A percentile compares a stretch with the other conserved stretches of the same genome.
Evolutionary conservation across 2,329 filamentous ascomycete species (phyloP).

Genomic region (Diaporthe citrichinensis): DNA sequence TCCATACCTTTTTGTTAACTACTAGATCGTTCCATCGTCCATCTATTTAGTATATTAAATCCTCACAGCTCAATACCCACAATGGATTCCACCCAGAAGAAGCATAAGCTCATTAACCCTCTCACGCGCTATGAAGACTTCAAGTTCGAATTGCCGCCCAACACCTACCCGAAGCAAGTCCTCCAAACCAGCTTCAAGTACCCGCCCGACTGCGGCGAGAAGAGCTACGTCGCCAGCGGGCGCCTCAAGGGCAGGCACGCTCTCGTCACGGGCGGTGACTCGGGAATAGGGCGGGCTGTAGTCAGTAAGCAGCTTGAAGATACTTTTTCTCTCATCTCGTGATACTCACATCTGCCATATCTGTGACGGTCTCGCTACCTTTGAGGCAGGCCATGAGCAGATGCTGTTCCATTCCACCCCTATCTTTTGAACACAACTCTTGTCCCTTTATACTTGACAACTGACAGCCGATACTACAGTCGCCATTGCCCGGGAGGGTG

Average conservation of each 20-base stretch:
- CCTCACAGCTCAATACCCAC: not conserved
- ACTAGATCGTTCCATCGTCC: no score
- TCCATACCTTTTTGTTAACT: no score
- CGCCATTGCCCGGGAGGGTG: not conserved
- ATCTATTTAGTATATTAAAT: not conserved
- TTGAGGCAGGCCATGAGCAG: not conserved
- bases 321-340: not conserved
- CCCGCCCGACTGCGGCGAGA: constrained; percentile 15
- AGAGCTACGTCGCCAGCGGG: constrained; percentile 10
- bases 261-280: constrained; percentile 16
- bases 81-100: constrained; percentile 2
- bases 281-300: constrained; percentile 10
- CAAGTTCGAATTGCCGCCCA: not conserved
- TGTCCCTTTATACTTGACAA: not conserved
- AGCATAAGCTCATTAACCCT: constrained; percentile 18
- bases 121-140: constrained; percentile 17
- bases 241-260: constrained; percentile 20
- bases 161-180: constrained; percentile 11
- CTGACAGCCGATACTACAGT: not conserved
- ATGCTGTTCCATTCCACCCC: not conserved
- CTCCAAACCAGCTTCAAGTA: constrained; percentile 17
- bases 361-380: not conserved
- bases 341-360: no score
- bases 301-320: not conserved
- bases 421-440: not conserved